Evolutionary conservation across 2,329 filamentous ascomycete species (phyloP).

Genomic region (Fusarium albosuccineum): DNA sequence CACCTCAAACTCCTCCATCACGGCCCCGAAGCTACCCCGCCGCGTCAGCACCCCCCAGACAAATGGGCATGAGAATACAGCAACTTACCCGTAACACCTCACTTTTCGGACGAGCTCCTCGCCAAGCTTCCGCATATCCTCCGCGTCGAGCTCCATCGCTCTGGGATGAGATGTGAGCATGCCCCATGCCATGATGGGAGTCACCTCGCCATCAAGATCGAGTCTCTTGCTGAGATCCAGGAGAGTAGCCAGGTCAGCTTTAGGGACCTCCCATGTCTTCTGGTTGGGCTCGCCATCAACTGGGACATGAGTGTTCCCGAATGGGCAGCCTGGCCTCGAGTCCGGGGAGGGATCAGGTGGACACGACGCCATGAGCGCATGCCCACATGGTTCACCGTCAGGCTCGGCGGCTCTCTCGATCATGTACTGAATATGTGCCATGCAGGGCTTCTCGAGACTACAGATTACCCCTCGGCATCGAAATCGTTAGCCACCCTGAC

Average conservation of each 20-base stretch:
- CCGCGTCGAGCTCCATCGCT: slow-evolving; percentile 72
- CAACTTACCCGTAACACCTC: slow-evolving; percentile 89
- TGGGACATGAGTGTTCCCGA: slow-evolving; percentile 60
- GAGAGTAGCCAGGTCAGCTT: slow-evolving; percentile 82
- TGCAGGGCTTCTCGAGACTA: slow-evolving; percentile 92
- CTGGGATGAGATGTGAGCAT: slow-evolving; percentile 80
- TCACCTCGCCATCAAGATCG: slow-evolving; percentile 90
- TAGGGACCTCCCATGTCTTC: slow-evolving; percentile 84
- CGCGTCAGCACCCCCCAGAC: slow-evolving; percentile 4
- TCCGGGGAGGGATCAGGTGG: slow-evolving; percentile 75
- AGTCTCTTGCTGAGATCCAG: slow-evolving; percentile 87
- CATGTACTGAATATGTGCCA: slow-evolving; percentile 88
- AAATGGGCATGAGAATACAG: not conserved
- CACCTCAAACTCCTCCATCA: slow-evolving; percentile 77
- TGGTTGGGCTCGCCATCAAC: slow-evolving; percentile 60
- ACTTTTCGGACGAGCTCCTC: slow-evolving; percentile 84
- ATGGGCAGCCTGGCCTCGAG: slow-evolving; percentile 64
- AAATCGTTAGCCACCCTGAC: slow-evolving; percentile 59
- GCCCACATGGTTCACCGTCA: slow-evolving; percentile 81
- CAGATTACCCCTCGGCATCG: slow-evolving; percentile 55
- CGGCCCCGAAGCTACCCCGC: slow-evolving; percentile 68
- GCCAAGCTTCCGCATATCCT: slow-evolving; percentile 79
- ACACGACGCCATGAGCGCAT: slow-evolving; percentile 93
- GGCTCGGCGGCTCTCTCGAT: slow-evolving; percentile 70
- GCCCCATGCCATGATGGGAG: slow-evolving; percentile 94